Conservation (phyloP, 441 rosid genomes). For the Biscutella laevigata region DNA sequence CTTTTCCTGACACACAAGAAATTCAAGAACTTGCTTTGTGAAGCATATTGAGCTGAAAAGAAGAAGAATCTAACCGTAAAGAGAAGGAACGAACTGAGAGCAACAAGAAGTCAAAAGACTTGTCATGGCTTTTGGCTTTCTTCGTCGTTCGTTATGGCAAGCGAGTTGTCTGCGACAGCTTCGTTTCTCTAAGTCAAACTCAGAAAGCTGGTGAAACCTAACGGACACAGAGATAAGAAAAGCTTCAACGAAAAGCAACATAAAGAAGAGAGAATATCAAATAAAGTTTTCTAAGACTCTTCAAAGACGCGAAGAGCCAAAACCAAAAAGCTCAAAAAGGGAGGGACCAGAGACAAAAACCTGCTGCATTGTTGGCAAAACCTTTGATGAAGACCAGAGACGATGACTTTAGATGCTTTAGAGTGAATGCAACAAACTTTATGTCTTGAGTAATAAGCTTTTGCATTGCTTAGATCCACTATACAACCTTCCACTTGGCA, state of each 20-base stretch:
- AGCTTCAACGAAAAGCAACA: conserved; percentile 21
- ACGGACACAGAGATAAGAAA: background rate
- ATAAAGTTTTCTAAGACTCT: conserved; percentile 8
- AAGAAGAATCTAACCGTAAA: conserved; percentile 37
- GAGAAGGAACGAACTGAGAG: conserved; percentile 31
- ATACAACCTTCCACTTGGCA: conserved; percentile 92
- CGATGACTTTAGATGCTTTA: conserved; percentile 69
- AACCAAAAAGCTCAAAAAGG: conserved; percentile 8
- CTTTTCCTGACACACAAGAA: conserved; percentile 29
- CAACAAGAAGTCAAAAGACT: conserved; percentile 42
- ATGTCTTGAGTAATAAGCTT: conserved; percentile 83
- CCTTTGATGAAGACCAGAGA: conserved; percentile 77
- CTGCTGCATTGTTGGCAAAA: conserved; percentile 99
- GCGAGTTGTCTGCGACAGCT: conserved; percentile 90
- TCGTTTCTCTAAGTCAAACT: conserved; percentile 85
- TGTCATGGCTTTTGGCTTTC: conserved; percentile 69
- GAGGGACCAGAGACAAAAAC: too few relatives aligned
- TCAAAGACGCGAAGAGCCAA: conserved; percentile 23
- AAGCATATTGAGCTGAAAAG: background rate
- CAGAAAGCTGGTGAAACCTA: conserved; percentile 89
- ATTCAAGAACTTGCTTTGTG: background rate
- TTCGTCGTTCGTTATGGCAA: conserved; percentile 81
- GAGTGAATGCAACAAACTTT: conserved; percentile 86
- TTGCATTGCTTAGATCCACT: conserved; percentile 86
- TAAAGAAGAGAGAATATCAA: conserved; percentile 12